Base-by-base conservation (phyloP, 2,329 filamentous ascomycete species). In the Karstenula rhodostoma region DNA sequence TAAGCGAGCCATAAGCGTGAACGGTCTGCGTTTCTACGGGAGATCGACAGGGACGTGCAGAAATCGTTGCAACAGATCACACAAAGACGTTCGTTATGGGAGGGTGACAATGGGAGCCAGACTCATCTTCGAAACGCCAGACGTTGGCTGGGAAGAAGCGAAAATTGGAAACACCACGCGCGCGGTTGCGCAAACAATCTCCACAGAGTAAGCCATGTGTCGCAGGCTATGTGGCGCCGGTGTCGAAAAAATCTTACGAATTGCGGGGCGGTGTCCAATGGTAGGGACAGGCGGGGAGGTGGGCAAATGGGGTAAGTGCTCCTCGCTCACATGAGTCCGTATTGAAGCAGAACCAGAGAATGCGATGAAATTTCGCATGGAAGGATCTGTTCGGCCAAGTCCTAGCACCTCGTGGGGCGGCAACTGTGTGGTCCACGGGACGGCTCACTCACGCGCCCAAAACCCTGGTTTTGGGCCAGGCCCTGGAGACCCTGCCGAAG, bases 31-130 rank as follows among this genome's bases (percentile, higher is more conserved):
- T 19, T 23, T 4, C 23, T 12, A 42, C 52, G 52, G 52, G 52
- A 55, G 52, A 55, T 55, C 52, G 52, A 35, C 52, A 46, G 52
- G 40, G 25, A 55, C 52, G 52, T 55, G 29, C 52, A 47, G 52
- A n/a, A 55, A 55, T 32, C 52, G 52, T 22, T 55, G 52, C 17
- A 46, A 55, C 52, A n/a, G 29, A 55, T 47, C 42, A 29, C 19
- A 46, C 12, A 46, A 32, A 33, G 33, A 7, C 13, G 1, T 9
- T 9, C 9, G 19, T 4, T 25, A 42, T 23, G 51, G 37, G 37
- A 44, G 51, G 51, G 2, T 22, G n/a, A 25, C 25, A 19, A 17
- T 19, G 1, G 5, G 23, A 52, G 22, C 5, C 22, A 17, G 13
- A 25, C 13, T 4, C 3, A 1, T 23, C 7, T 48, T 29, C 10